A percentile compares a stretch with the other conserved stretches of the same genome.
These are phyloP conservation scores for Penicillium nordicum DNA, from an alignment of 2,329 filamentous ascomycete genomes.

Conservation along the genomic window DNA sequence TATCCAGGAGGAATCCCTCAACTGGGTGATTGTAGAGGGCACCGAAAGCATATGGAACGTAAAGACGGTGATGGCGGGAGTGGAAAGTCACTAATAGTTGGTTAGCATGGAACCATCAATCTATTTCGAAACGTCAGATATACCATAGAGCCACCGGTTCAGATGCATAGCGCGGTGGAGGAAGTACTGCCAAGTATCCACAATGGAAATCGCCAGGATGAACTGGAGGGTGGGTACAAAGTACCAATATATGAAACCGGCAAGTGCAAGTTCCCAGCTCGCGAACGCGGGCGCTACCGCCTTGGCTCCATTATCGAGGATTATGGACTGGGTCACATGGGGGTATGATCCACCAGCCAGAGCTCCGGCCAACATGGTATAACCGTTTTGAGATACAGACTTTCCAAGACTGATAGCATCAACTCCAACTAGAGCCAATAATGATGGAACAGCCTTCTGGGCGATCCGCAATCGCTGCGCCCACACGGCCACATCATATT, in stretches of 20 bases:
- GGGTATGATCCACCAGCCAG: constrained; percentile 81
- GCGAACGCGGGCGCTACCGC: constrained; percentile 68
- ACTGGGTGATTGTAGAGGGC: constrained; percentile 95
- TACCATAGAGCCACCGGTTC: constrained; percentile 96
- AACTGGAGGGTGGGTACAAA: constrained; percentile 76
- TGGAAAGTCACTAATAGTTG: constrained; percentile 71
- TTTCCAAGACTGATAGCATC: constrained; percentile 72
- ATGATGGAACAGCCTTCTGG: constrained; percentile 70
- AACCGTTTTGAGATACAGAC: constrained; percentile 62
- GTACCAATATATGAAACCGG: constrained; percentile 75
- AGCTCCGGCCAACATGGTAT: constrained; percentile 71
- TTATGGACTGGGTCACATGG: constrained; percentile 59
- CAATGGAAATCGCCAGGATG: constrained; percentile 65
- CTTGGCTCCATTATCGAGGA: constrained; percentile 49
- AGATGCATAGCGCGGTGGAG: constrained; percentile 94
- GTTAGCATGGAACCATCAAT: constrained; percentile 10
- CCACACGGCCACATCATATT: constrained; percentile 87
- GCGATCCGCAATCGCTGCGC: constrained; percentile 75
- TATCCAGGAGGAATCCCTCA: constrained; percentile 91
- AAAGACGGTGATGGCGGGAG: constrained; percentile 91
- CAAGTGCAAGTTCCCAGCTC: constrained; percentile 72
- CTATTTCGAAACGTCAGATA: constrained; percentile 37
- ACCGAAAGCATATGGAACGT: constrained; percentile 95
- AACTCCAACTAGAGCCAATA: constrained; percentile 70
- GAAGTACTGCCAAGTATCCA: constrained; percentile 99